Evolutionary conservation across 352 stramenopile species (phyloP), one percentile per base, ranked within the genome.

Genomic region (Phytopythium cucurbitacearum): DNA sequence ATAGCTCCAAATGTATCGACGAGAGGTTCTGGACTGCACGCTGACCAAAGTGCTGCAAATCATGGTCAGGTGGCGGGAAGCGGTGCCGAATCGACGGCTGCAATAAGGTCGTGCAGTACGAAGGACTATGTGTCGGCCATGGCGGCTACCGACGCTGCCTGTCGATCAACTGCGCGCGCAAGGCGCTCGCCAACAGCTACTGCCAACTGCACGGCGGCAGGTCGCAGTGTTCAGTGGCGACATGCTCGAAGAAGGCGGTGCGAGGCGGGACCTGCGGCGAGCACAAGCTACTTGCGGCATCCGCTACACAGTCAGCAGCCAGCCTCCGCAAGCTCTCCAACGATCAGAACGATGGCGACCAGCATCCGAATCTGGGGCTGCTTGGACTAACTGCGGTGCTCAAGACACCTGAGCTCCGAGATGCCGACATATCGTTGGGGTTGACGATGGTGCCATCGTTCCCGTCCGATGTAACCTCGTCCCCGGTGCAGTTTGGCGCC

Each of bases 101-200:
- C 57, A 80, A 73, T 56, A 87, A 87, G 58, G 73, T 84, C 8
- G 73, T 85, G 32, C 76, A 87, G 62, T 84, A 80, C 42, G 74
- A 81, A 12, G 66, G 74, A 16, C 72, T 85, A 0, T 87, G 76
- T 21, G 72, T 84, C 7, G 64, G 64, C 28, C 75, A 86, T 36
- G 75, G 75, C 3, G 75, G 75, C 40, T 84, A 76, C 53, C 72
- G 75, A 1, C 70, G 71, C 40, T 86, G 75, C 49, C 45, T 80
- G 9, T 76, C 66, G 5, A 57, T 70, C 15, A 69, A 71, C 45
- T 86, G 75, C 36, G 44, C 61, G 10, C 80, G 73, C 49, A 71
- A 73, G 34, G 71, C 72, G 16, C 52, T 83, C 6, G 53, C 69
- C 21, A 83, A 77, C 51, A 64, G 67, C 34, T 83, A 77, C 45